These are phyloP conservation scores for Arctium lappa DNA, from an alignment of 129 eudicot species.

Conservation along the genomic window DNA sequence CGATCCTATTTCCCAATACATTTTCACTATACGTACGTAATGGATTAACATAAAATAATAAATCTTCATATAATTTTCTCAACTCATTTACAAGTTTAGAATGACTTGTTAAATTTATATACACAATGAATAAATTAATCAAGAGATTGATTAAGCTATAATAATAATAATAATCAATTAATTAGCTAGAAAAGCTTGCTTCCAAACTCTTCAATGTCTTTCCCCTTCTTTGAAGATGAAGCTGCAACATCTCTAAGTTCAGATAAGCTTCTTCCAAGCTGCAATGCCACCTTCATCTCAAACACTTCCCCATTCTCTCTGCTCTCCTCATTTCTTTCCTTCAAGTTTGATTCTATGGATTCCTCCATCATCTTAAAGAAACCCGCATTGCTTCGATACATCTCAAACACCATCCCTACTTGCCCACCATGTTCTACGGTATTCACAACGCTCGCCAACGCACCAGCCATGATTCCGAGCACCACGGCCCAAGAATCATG, in stretches of 20 bases:
- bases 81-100: neutral
- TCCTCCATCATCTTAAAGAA: constrained; percentile 68
- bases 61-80: neutral
- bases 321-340: constrained; percentile 34
- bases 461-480: constrained; percentile 59
- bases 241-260: constrained; percentile 57
- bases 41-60: too few species aligned
- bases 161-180: neutral
- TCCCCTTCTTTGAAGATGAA: constrained; percentile 25
- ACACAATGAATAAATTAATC: constrained; percentile 5
- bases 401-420: constrained; percentile 92
- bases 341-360: constrained; percentile 41
- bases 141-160: neutral
- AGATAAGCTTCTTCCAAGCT: constrained; percentile 72
- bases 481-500: constrained; percentile 49
- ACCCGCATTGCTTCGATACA: constrained; percentile 81
- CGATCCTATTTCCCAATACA: neutral
- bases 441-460: constrained; percentile 57
- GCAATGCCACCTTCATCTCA: constrained; percentile 74
- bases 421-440: constrained; percentile 80
- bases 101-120: neutral
- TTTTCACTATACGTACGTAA: too few species aligned
- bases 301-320: constrained; percentile 76
- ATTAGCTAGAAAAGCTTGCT: constrained; percentile 61
- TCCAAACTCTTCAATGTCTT: constrained; percentile 60